Percentiles rank a stretch among this genome's conserved stretches.
Conservation (phyloP, 2,329 filamentous ascomycete species). For the Pseudocercospora vitis region DNA sequence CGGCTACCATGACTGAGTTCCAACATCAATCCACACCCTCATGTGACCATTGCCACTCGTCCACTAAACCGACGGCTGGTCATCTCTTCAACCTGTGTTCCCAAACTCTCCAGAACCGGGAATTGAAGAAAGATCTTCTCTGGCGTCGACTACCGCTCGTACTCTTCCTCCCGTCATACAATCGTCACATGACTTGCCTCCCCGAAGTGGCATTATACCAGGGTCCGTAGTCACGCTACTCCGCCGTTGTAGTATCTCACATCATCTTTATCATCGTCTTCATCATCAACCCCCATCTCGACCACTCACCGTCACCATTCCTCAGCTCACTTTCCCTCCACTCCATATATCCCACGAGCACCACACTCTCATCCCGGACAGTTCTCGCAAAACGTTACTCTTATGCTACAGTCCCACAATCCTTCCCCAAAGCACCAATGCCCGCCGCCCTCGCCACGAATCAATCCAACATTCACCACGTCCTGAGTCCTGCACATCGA, state of each 20-base stretch:
- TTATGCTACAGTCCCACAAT: constrained; percentile 62
- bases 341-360: constrained; percentile 55
- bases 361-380: constrained; percentile 57
- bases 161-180: constrained; percentile 47
- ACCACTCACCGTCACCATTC: constrained; percentile 35
- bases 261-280: background rate
- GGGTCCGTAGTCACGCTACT: constrained; percentile 54
- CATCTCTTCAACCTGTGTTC: constrained; percentile 53
- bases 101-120: constrained; percentile 47
- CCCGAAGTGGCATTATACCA: constrained; percentile 56
- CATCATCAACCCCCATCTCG: background rate
- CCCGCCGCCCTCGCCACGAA: constrained; percentile 42
- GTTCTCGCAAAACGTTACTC: constrained; percentile 57
- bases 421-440: constrained; percentile 59
- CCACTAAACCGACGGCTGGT: constrained; percentile 14
- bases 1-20: background rate
- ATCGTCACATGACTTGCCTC: constrained; percentile 45
- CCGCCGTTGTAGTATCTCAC: constrained; percentile 56
- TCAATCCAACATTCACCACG: constrained; percentile 57
- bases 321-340: constrained; percentile 50
- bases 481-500: constrained; percentile 61
- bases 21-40: background rate
- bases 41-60: background rate
- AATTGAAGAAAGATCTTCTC: constrained; percentile 51
- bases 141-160: constrained; percentile 41